Percentiles rank a stretch among this genome's conserved stretches.
These are phyloP conservation scores for Trichoderma koningiopsis DNA, from an alignment of 2,329 filamentous ascomycete species.

Conservation along the genomic window DNA sequence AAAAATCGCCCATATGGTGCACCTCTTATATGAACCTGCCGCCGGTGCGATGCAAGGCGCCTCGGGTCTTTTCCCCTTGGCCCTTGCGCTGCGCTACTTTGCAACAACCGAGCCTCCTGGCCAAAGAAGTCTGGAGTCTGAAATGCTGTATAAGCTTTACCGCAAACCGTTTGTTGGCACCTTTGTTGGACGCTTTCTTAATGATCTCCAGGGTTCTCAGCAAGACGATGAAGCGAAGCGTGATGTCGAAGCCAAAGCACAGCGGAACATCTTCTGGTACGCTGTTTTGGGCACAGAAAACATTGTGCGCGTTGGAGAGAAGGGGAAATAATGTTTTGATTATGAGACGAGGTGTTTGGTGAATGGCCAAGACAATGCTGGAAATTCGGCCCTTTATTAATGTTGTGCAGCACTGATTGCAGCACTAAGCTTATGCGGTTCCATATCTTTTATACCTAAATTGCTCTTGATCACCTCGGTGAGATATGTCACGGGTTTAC, in stretches of 20 bases:
- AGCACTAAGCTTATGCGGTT: background rate
- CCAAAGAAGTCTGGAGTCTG: slow-evolving; percentile 23
- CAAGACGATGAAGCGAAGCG: slow-evolving; percentile 11
- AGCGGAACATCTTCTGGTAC: slow-evolving; percentile 23
- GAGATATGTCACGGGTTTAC: too few relatives aligned
- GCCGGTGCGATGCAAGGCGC: slow-evolving; percentile 24
- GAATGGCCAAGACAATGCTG: background rate
- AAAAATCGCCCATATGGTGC: slow-evolving; percentile 28
- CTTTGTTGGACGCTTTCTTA: slow-evolving; percentile 25
- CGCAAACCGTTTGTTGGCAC: slow-evolving; percentile 25
- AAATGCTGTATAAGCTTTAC: slow-evolving; percentile 25
- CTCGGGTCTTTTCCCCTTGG: slow-evolving; percentile 24
- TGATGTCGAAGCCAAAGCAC: slow-evolving; percentile 8
- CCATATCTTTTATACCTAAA: background rate
- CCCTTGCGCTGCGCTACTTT: slow-evolving; percentile 27
- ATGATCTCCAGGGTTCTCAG: slow-evolving; percentile 16
- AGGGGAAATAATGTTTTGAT: background rate
- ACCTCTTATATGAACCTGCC: slow-evolving; percentile 26
- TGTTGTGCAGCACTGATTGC: background rate
- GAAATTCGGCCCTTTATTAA: background rate
- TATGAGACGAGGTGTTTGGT: background rate
- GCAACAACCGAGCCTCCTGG: slow-evolving; percentile 25
- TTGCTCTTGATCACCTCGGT: background rate
- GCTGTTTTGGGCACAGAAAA: slow-evolving; percentile 16
- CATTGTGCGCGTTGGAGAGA: background rate